Base-by-base conservation (phyloP, 306 rosid species). In the Vigna radiata region DNA sequence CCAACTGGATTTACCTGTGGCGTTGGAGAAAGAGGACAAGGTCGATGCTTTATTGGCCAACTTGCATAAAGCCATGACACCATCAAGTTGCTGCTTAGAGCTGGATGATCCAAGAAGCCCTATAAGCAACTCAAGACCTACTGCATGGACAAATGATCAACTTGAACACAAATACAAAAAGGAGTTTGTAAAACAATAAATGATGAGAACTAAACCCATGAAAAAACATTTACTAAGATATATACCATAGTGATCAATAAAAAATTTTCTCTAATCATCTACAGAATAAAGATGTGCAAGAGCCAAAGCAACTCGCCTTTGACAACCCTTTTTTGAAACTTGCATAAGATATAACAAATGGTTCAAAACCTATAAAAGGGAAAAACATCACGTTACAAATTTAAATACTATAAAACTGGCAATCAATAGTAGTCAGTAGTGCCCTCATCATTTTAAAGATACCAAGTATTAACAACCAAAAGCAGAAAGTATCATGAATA, bases 241-340 rank as follows among this genome's bases (percentile, higher is more conserved):
- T 80, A 54, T 83, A 85, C 99, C 99, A 85, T 87, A 87, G 77
- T 81, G 86, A 80, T 92, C 97, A 48, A 92, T 87, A 80, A 90
- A 95, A 82, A 90, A 83, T 69, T 85, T 86, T 87, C 92, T 90
- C 79, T 86, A 91, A 81, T 92, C 97, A 12, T 88, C 96, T 23
- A 88, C 90, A 53, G 91, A 86, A 78, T 97, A 90, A 83, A 92
- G 97, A 87, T 95, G 99, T 3, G 99, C 99, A 86, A 95, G 96
- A 68, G 95, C 97, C 86, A 95, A 88, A 79, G 99, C 91, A 78
- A 90, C 88, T 63, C 94, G 88, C 85, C 88, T 95, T 88, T 88
- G 97, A 77, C 93, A 86, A 79, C 83, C 75, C 87, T 86, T 89
- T 43, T 95, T 97, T 18, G 89, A 92, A 77, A 84, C 92, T 82